Conservation (phyloP, 1,139 yeast genomes). For the Pichia sp. region DNA sequence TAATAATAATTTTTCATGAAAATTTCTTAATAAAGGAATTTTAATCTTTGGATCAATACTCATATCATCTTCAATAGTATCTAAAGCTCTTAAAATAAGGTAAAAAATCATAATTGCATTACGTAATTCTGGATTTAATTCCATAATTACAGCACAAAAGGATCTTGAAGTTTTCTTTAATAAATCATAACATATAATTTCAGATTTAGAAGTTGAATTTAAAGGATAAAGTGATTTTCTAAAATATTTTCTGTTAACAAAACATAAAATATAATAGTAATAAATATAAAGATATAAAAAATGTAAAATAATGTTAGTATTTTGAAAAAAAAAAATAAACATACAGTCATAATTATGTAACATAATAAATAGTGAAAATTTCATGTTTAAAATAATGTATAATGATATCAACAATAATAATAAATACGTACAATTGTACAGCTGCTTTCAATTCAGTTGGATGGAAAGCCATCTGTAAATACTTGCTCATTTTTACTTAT, state of each 20-base stretch:
- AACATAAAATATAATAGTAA: not conserved
- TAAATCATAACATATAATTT: slow-evolving; percentile 63
- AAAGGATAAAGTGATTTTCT: slow-evolving; percentile 53
- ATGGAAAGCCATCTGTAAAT: slow-evolving; percentile 56
- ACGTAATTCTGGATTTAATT: slow-evolving; percentile 84
- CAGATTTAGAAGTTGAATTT: slow-evolving; percentile 38
- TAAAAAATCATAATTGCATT: slow-evolving; percentile 80
- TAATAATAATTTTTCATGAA: slow-evolving; percentile 54
- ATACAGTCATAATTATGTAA: not conserved
- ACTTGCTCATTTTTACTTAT: slow-evolving; percentile 27
- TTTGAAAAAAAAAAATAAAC: not conserved
- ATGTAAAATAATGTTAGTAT: slow-evolving; percentile 1
- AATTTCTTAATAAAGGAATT: slow-evolving; percentile 65
- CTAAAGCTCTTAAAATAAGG: slow-evolving; percentile 81
- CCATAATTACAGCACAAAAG: slow-evolving; percentile 86
- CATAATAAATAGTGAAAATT: not conserved
- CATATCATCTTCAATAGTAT: slow-evolving; percentile 97
- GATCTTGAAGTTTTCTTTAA: slow-evolving; percentile 76
- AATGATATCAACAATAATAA: not conserved
- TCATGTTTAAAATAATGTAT: not conserved
- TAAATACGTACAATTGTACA: slow-evolving; percentile 42
- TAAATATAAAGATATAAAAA: not conserved
- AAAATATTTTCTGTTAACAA: slow-evolving; percentile 30
- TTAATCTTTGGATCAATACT: slow-evolving; percentile 64
- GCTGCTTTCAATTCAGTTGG: slow-evolving; percentile 71